Evolutionary conservation across 1,139 yeast species (phyloP), one percentile per base, ranked within the genome.

Genomic region (Yamadazyma friedrichii): DNA sequence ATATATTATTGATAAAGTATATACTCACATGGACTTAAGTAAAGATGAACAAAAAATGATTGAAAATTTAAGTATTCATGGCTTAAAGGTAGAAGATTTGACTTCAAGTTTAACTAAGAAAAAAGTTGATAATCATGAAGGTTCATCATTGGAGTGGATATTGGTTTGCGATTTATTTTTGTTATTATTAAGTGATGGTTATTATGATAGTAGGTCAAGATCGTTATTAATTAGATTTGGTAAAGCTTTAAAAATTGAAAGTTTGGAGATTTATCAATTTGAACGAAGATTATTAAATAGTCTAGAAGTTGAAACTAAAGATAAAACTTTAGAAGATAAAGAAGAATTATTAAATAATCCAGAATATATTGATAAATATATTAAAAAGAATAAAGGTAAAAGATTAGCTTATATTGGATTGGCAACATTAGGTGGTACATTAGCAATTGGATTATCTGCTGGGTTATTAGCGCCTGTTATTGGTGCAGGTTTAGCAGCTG

Each of bases 401-500:
- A 83, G 93, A 54, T 69, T 88, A 59, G 85, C 91, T 43, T 88
- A 88, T 56, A 88, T 94, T 49, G 98, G 98, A 0, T 67, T 94
- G 42, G 99, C 98, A 0, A 93, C 98, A 3, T 74, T 91, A n/a
- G 98, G 98, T 12, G 99, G 99, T 1, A 91, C 96, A 0, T 70
- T 94, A 25, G 96, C 95, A 1, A 80, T 94, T 44, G 98, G 98
- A 2, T 70, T 94, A 25, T 88, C 97, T 42, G 98, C 96, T 11
- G 99, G 99, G 2, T 65, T 94, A 36, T 68, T 94, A 38, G 98
- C 98, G 0, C 99, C 99, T 0, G 96, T 94, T 4, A 94, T 94
- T 55, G 98, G 98, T 35, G 98, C 98, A 1, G 98, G 99, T 52
- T 60, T 94, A 22, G 98, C 98, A 2, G 98, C 98, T 2, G 99